Conservation (phyloP, 768 basidiomycete genomes). For the Hygrocybe coccinea region DNA sequence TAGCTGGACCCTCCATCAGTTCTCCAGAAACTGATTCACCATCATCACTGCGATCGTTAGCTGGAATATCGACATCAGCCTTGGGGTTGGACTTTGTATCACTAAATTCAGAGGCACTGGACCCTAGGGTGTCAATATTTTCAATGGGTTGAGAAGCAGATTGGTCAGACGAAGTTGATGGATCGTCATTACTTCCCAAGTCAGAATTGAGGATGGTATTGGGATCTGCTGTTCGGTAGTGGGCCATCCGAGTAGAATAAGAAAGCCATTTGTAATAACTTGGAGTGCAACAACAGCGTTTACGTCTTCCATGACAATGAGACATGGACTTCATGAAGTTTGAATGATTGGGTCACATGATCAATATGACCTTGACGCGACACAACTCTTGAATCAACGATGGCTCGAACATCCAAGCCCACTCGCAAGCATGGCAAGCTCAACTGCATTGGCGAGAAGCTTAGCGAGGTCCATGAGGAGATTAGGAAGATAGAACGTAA, state of each 20-base stretch:
- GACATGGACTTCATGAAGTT: background rate
- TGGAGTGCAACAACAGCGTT: background rate
- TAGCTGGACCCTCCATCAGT: conserved; percentile 3
- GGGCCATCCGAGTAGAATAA: background rate
- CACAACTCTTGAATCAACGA: background rate
- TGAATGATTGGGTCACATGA: background rate
- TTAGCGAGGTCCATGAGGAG: no score
- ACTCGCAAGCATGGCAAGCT: background rate
- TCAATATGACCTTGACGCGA: background rate
- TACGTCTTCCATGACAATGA: background rate
- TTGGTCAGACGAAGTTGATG: background rate
- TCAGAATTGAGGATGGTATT: background rate
- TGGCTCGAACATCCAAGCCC: background rate
- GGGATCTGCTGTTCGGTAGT: background rate
- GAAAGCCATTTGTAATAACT: conserved; percentile 3
- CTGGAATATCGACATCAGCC: background rate
- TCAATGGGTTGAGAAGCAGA: background rate
- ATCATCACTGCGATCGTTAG: background rate
- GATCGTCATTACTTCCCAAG: background rate
- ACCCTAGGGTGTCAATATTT: background rate
- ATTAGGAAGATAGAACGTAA: no score
- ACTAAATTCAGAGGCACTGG: background rate
- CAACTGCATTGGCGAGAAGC: background rate
- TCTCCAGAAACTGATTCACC: no score
- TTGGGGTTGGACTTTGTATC: background rate